Evolutionary conservation across 345 rosid species (phyloP).

Genomic region (Heritiera fomes): DNA sequence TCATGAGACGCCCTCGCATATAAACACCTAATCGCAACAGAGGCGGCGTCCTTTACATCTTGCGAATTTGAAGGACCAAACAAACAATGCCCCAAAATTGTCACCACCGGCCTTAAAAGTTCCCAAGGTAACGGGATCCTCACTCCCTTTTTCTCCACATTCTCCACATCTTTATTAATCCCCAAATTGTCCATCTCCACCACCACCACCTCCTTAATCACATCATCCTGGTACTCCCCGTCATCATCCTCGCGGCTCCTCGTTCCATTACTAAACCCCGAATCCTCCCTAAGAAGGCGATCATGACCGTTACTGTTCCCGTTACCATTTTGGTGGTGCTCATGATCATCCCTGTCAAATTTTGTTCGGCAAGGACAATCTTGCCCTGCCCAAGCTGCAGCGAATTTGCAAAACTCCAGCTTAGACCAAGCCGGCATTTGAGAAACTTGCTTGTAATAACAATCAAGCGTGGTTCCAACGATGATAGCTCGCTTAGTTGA

Average conservation of each 20-base stretch:
- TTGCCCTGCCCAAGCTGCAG: slow-evolving; percentile 84
- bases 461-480: slow-evolving; percentile 67
- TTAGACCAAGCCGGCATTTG: slow-evolving; percentile 92
- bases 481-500: slow-evolving; percentile 75
- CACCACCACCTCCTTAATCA: slow-evolving; percentile 36
- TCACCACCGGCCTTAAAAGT: slow-evolving; percentile 70
- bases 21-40: slow-evolving; percentile 69
- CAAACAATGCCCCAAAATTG: slow-evolving; percentile 85
- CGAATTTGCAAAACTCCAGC: slow-evolving; percentile 67
- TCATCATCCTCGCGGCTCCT: neutral
- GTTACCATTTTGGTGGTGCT: slow-evolving; percentile 26
- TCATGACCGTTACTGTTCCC: slow-evolving; percentile 29
- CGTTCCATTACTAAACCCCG: slow-evolving; percentile 4
- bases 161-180: slow-evolving; percentile 33
- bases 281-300: neutral
- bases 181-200: slow-evolving; percentile 44
- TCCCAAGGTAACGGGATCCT: slow-evolving; percentile 97
- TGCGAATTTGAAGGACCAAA: slow-evolving; percentile 73
- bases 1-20: slow-evolving; percentile 96
- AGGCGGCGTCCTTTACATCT: slow-evolving; percentile 79
- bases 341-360: slow-evolving; percentile 40
- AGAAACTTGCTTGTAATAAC: slow-evolving; percentile 77
- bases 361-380: slow-evolving; percentile 64
- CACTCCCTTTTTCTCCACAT: slow-evolving; percentile 44
- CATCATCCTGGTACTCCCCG: slow-evolving; percentile 16